Conservation (phyloP, 257 asterid species). For the Perilla frutescens region DNA sequence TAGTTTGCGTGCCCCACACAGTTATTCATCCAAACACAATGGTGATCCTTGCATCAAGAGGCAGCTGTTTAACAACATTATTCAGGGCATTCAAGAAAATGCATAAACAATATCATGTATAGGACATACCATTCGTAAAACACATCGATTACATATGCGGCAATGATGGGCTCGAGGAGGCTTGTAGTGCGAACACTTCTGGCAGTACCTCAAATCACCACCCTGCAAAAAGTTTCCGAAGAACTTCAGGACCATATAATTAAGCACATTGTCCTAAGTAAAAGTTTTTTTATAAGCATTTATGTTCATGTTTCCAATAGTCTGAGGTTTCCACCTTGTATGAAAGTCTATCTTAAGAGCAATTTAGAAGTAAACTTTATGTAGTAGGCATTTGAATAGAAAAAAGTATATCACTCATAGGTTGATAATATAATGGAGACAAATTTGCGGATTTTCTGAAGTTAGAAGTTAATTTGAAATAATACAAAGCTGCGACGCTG, state of each 20-base stretch:
- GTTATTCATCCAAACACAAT: conserved; percentile 92
- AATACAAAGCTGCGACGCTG: conserved; percentile 7
- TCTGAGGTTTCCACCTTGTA: not conserved
- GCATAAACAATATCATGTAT: conserved; percentile 39
- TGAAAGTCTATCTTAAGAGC: not conserved
- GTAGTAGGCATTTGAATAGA: not conserved
- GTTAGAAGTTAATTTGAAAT: not conserved
- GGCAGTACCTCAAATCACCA: conserved; percentile 92
- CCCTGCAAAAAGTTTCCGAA: conserved; percentile 59
- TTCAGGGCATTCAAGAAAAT: conserved; percentile 39
- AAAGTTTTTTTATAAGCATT: not conserved
- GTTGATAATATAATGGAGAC: not conserved
- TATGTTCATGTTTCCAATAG: conserved; percentile 6
- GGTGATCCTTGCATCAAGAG: conserved; percentile 84
- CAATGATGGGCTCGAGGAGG: conserved; percentile 98
- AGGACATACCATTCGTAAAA: conserved; percentile 83
- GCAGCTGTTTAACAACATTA: conserved; percentile 48
- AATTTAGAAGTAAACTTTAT: conserved; percentile 2
- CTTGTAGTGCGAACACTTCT: conserved; percentile 83
- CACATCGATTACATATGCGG: conserved; percentile 87
- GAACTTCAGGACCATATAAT: conserved; percentile 28
- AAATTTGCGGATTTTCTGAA: not conserved
- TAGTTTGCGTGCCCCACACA: conserved; percentile 96
- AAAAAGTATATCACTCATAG: not conserved
- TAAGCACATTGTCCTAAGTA: not conserved